These are phyloP conservation scores for Boletus huronensis DNA, from an alignment of 768 basidiomycete species.

Conservation along the genomic window DNA sequence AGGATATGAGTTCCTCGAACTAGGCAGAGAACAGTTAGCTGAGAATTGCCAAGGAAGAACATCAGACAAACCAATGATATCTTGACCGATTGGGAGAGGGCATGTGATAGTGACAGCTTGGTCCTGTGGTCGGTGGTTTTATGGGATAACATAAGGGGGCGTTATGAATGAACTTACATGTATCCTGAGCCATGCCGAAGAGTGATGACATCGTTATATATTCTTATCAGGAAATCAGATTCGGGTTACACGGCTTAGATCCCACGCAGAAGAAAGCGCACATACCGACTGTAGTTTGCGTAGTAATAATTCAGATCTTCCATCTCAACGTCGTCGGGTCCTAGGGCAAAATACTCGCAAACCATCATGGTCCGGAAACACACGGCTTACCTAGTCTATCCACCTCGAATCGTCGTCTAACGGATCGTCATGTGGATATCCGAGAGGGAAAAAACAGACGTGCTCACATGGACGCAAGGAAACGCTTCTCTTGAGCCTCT, in stretches of 20 bases:
- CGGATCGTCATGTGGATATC: conserved; percentile 1
- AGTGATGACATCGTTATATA: conserved; percentile 97
- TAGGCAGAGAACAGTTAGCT: conserved; percentile 26
- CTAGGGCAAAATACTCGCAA: conserved; percentile 37
- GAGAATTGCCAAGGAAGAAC: conserved; percentile 5
- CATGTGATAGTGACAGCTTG: conserved; percentile 91
- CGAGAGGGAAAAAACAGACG: background rate
- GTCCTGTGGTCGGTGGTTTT: conserved; percentile 57
- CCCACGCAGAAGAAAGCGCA: conserved; percentile 6
- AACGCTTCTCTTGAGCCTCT: conserved; percentile 85
- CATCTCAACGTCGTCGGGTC: conserved; percentile 88
- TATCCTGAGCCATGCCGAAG: conserved; percentile 92
- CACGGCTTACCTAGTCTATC: conserved; percentile 67
- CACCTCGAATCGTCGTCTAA: conserved; percentile 90
- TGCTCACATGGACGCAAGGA: conserved; percentile 84
- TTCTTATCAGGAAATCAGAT: conserved; percentile 44
- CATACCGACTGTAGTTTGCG: conserved; percentile 91
- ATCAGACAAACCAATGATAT: conserved; percentile 70
- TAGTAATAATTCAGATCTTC: conserved; percentile 97
- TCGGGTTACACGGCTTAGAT: conserved; percentile 22
- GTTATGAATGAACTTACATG: conserved; percentile 57
- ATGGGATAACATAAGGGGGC: conserved; percentile 5
- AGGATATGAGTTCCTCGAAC: conserved; percentile 91
- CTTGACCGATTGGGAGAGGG: conserved; percentile 94
- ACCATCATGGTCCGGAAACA: background rate